Evolutionary conservation across 345 rosid species (phyloP).

Genomic region (Nephelium lappaceum): DNA sequence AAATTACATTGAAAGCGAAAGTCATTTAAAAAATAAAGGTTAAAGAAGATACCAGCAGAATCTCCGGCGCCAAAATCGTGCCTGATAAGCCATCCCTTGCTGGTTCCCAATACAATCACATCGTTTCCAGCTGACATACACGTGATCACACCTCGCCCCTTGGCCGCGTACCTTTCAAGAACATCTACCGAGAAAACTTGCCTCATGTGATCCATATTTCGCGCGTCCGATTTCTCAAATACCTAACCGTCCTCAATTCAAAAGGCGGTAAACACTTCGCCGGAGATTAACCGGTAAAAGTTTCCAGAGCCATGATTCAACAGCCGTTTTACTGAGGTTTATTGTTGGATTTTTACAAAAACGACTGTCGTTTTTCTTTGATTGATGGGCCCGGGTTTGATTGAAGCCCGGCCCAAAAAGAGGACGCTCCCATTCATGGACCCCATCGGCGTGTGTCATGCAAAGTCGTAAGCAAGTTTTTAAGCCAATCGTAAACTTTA

Average conservation of each 20-base stretch:
- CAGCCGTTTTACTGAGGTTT: neutral
- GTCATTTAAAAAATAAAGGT: neutral
- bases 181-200: constrained; percentile 88
- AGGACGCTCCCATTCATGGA: constrained; percentile 7
- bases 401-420: neutral
- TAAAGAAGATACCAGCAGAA: constrained; percentile 53
- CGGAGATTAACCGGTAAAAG: constrained; percentile 13
- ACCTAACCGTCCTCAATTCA: neutral
- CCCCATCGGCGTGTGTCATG: neutral
- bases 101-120: constrained; percentile 87
- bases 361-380: neutral
- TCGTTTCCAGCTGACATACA: constrained; percentile 99
- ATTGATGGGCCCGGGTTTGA: neutral
- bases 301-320: neutral
- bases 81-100: constrained; percentile 91
- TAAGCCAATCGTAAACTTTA: constrained; percentile 21
- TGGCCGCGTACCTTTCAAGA: constrained; percentile 87
- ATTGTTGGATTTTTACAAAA: neutral
- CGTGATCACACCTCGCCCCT: constrained; percentile 83
- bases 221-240: neutral
- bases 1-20: neutral
- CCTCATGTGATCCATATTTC: constrained; percentile 69
- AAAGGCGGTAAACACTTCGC: neutral
- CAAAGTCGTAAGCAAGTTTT: neutral
- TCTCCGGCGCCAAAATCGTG: constrained; percentile 90